Evolutionary conservation across 108 stramenopile species (phyloP).

Genomic region (Fragilaria crotonensis): DNA sequence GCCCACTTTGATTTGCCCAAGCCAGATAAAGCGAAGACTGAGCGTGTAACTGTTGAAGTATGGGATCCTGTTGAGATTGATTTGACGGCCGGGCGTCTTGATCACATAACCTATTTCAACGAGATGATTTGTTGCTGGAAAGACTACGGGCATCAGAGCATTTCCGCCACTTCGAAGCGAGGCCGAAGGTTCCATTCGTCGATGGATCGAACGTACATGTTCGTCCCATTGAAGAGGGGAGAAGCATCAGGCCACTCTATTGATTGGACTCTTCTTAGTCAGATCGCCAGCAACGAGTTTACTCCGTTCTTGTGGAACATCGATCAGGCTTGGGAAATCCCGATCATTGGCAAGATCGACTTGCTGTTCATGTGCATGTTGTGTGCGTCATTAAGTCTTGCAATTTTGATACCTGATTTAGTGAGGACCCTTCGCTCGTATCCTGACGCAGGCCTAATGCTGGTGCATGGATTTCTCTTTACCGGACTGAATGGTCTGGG

Average conservation of each 20-base stretch:
- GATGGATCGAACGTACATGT: constrained; percentile 6
- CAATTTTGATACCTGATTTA: neutral
- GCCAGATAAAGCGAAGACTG: neutral
- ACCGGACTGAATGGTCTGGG: too few species aligned
- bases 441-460: too few species aligned
- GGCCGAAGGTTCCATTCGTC: neutral
- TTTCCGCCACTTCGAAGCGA: neutral
- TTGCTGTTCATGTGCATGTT: neutral
- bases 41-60: neutral
- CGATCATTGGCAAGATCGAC: neutral
- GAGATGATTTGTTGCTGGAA: neutral
- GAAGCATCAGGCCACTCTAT: neutral
- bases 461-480: too few species aligned
- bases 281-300: neutral
- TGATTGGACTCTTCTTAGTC: neutral
- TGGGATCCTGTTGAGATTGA: neutral
- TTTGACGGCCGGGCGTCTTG: neutral
- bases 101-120: neutral
- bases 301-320: neutral
- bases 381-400: neutral
- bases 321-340: neutral
- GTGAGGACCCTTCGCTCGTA: neutral
- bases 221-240: constrained; percentile 1
- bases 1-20: neutral
- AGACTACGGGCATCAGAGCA: neutral